Conservation (phyloP, 164 flowering plant genomes). For the Macadamia integrifolia region DNA sequence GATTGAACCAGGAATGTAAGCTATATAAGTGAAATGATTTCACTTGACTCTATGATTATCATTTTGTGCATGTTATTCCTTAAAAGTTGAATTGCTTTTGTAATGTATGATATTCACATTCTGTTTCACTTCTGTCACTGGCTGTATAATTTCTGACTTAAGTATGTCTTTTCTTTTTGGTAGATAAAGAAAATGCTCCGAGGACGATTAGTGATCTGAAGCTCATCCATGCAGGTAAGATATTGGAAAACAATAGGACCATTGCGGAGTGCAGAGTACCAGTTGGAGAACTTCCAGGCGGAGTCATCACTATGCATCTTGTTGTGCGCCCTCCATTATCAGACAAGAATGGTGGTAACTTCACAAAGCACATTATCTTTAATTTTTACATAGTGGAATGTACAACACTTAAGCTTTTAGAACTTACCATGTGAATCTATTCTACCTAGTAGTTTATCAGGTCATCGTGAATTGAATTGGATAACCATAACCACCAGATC, state of each 20-base stretch:
- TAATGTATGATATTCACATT: neutral
- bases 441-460: neutral
- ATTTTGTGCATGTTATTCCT: neutral
- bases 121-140: neutral
- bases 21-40: neutral
- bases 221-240: conserved; percentile 56
- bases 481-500: neutral
- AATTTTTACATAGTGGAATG: neutral
- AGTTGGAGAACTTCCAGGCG: conserved; percentile 51
- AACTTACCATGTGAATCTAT: neutral
- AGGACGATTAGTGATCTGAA: conserved; percentile 59
- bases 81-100: neutral
- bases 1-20: neutral
- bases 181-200: conserved; percentile 52
- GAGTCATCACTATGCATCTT: conserved; percentile 60
- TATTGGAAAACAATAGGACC: conserved; percentile 63
- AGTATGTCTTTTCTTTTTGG: neutral
- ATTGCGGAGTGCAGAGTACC: conserved; percentile 61
- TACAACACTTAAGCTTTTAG: neutral
- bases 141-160: neutral
- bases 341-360: conserved; percentile 53
- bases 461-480: neutral
- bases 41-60: neutral
- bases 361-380: neutral
- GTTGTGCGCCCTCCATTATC: conserved; percentile 64